phyloP scores from a whole-genome alignment of 305 asterid genomes.

The Fraxinus paxiana region DNA sequence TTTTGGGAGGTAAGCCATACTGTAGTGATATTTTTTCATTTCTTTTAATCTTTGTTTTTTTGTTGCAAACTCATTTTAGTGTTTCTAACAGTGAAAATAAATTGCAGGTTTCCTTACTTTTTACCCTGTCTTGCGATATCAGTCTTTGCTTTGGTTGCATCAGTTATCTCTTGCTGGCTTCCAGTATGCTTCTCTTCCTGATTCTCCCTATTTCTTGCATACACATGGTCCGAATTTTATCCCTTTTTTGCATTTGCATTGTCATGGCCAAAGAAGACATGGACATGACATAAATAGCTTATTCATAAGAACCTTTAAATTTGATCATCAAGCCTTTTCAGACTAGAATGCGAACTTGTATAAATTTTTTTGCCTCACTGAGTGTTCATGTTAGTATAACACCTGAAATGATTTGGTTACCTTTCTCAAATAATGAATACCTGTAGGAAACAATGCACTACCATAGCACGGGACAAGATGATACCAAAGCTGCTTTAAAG shows the following conservation, averaged over 20 bases:
- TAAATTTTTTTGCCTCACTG: neutral
- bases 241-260: neutral
- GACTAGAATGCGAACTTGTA: neutral
- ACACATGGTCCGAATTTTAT: neutral
- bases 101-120: slow-evolving; percentile 69
- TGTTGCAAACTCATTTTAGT: neutral
- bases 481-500: slow-evolving; percentile 15
- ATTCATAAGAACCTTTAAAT: neutral
- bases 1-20: slow-evolving; percentile 46
- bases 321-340: neutral
- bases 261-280: neutral
- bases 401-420: neutral
- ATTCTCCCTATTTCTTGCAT: neutral
- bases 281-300: neutral
- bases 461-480: slow-evolving; percentile 29
- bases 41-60: neutral
- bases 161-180: slow-evolving; percentile 59
- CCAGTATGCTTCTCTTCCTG: slow-evolving; percentile 47
- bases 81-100: neutral
- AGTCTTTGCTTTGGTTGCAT: slow-evolving; percentile 45
- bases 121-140: slow-evolving; percentile 74
- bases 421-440: slow-evolving; percentile 5
- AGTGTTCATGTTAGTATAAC: neutral
- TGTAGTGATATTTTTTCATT: slow-evolving; percentile 7
- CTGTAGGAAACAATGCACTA: slow-evolving; percentile 72